Base-by-base conservation (phyloP, 2,329 filamentous ascomycete species). In the Penicillium sp. region DNA sequence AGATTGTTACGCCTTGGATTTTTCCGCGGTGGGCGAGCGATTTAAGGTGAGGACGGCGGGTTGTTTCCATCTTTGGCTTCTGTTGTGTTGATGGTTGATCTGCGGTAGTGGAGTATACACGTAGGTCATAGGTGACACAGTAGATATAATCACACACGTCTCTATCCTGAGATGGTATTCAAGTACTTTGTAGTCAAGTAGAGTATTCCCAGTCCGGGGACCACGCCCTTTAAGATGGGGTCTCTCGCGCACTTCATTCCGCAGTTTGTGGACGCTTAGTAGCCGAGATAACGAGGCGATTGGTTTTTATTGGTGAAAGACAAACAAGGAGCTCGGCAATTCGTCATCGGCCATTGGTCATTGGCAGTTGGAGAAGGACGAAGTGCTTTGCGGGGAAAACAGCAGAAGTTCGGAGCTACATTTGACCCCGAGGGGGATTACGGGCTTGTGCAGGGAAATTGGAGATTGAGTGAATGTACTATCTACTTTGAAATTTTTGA, bases 1-100 rank as follows among this genome's bases (percentile, higher is more conserved):
- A 61, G 45, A 78, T 65, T 0, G 74, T 77, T 3, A 72, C 58
- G 21, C 77, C 78, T 63, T 76, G 68, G 24, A 79, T 66, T 51
- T 70, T 72, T 42, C 78, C 78, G 13, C 74, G 69, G 19, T 70
- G 53, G 22, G 57, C 57, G 35, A 69, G 61, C 33, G 58, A 56
- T 37, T 61, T 58, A 10, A 59, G 7, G 43, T 57, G 53, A 8
- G 63, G 58, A 12, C 56, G 53, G 35, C 48, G 56, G 10, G 40
- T 54, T 28, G 56, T 59, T 48, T 66, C 60, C 63, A 68, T 64
- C 31, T 40, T 41, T 41, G n/a, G 6, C 15, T 28, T 28, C 9
- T 24, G 8, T 17, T 33, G 10, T 21, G 17, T 43, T 34, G 45
- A 19, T 43, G 17, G 26, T 48, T 31, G 24, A 19, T 19, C 43